Evolutionary conservation across 768 basidiomycete genomes (phyloP).

Genomic region (Tricholoma bakamatsutake): DNA sequence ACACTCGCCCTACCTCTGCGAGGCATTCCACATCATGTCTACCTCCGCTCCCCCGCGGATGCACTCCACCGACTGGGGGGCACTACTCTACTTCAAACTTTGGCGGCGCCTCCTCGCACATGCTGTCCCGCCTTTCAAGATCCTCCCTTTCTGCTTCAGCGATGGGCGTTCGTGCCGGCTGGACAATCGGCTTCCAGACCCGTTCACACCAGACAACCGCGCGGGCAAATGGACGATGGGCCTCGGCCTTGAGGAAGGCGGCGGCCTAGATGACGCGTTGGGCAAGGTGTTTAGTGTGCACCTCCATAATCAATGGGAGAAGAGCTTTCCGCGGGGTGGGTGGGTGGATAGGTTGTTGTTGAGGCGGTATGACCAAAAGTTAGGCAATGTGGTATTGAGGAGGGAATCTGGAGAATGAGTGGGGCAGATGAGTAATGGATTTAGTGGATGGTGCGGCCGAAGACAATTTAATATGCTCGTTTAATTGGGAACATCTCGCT

Average conservation of each 20-base stretch:
- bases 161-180: conserved; percentile 89
- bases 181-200: conserved; percentile 91
- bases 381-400: conserved; percentile 13
- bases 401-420: not conserved
- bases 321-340: conserved; percentile 72
- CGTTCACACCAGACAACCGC: conserved; percentile 57
- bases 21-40: conserved; percentile 90
- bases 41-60: conserved; percentile 65
- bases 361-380: conserved; percentile 46
- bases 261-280: conserved; percentile 55
- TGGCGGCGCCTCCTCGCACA: conserved; percentile 77
- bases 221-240: conserved; percentile 67
- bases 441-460: not conserved
- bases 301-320: conserved; percentile 95
- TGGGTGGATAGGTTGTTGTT: conserved; percentile 86
- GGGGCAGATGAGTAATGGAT: not conserved
- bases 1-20: conserved; percentile 94
- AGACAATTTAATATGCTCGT: not conserved
- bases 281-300: conserved; percentile 82
- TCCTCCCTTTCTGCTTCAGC: conserved; percentile 93
- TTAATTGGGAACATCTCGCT: conserved; percentile 7
- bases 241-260: conserved; percentile 52
- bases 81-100: conserved; percentile 85
- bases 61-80: conserved; percentile 91
- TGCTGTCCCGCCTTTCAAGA: conserved; percentile 76